These are phyloP conservation scores for Spergularia marina DNA, from an alignment of 148 eudicot genomes.

Conservation along the genomic window DNA sequence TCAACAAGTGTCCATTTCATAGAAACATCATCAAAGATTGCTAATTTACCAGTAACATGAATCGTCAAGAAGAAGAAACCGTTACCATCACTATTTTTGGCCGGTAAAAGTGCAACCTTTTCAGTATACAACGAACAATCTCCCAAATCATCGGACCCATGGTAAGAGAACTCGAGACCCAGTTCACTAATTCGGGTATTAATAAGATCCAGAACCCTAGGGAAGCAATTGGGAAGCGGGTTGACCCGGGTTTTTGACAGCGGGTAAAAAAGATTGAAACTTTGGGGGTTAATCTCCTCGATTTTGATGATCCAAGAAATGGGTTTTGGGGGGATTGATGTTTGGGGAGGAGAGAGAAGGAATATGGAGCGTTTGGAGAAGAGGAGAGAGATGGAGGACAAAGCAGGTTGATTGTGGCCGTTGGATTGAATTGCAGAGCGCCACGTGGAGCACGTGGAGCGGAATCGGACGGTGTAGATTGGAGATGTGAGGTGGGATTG, in stretches of 20 bases:
- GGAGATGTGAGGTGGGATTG: conserved; percentile 41
- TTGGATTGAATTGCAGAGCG: conserved; percentile 26
- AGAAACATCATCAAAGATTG: conserved; percentile 46
- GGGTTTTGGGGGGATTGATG: conserved; percentile 12
- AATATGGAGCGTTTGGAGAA: conserved; percentile 55
- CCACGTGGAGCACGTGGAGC: conserved; percentile 74
- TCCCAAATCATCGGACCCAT: conserved; percentile 42
- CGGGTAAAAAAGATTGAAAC: conserved; percentile 46
- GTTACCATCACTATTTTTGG: conserved; percentile 26
- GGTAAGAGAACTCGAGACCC: conserved; percentile 54
- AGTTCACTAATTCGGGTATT: conserved; percentile 44
- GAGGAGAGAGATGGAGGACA: conserved; percentile 1
- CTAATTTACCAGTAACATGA: conserved; percentile 70
- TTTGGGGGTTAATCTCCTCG: conserved; percentile 39
- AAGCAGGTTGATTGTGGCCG: conserved; percentile 21
- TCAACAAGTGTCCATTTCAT: conserved; percentile 52
- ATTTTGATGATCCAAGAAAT: conserved; percentile 62
- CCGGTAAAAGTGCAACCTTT: conserved; percentile 49
- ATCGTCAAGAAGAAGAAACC: conserved; percentile 53
- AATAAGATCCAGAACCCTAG: conserved; percentile 37
- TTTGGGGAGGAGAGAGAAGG: conserved; percentile 21
- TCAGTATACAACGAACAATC: conserved; percentile 55
- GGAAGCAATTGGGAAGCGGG: conserved; percentile 34
- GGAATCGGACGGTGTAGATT: conserved; percentile 52
- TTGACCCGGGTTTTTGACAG: conserved; percentile 40